Evolutionary conservation across 495 filamentous ascomycete genomes (phyloP), one percentile per base, ranked within the genome.

Genomic region (Pseudomonodictys pantanalensis): DNA sequence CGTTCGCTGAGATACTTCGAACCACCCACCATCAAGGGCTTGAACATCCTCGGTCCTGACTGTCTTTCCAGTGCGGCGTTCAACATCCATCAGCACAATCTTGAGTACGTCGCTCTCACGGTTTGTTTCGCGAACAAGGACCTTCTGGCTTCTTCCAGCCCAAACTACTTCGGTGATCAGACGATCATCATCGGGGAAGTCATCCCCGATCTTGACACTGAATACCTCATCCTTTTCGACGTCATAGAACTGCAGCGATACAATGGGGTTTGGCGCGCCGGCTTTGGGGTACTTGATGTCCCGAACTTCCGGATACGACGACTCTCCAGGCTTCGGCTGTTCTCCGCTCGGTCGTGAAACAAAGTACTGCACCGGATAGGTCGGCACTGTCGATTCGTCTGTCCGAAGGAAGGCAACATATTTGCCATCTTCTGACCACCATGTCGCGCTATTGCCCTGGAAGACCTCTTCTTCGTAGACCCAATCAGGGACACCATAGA

Each of bases 381-480:
- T 91, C 7, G 92, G 92, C 1, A 98, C 93, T 10, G 82, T 77
- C 1, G 90, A 88, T 73, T 98, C 95, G 69, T 98, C 91, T 1
- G 93, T 98, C 3, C 90, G 85, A 38, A 97, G 71, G 71, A 96
- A 97, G 18, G 93, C 91, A 59, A 98, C 72, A 70, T 86, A 93
- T 49, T 88, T 86, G 18, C 91, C 93, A 69, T 92, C 91, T 23
- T 84, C 79, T 18, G 90, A 91, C 90, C 90, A 97, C 93, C 93
- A 97, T 0, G 92, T 92, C 6, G 86, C 95, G 47, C 81, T 91
- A 64, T 89, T 88, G 2, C 83, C 84, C 1, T 75, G 61, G 62
- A 97, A 88, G 5, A 98, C 92, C 72, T 98, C 93, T 69, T 98
- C 93, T 69, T 98, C 93, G 64, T 97, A 98, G 0, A 98, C 93